These are phyloP conservation scores for Epichloe scottii DNA, from an alignment of 2,329 filamentous ascomycete species.

Conservation along the genomic window DNA sequence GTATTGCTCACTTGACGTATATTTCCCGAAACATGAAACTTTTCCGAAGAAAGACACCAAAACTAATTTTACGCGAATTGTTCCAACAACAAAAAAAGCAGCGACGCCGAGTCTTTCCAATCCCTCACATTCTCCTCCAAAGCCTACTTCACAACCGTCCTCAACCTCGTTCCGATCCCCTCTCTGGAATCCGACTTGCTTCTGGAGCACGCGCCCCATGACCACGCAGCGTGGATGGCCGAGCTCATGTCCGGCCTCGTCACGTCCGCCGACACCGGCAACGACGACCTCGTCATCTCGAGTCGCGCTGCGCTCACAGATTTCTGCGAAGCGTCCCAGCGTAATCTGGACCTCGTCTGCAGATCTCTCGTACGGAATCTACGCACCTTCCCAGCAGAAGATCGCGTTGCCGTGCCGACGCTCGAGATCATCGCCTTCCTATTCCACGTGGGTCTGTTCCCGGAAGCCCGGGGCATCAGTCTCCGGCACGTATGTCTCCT, in stretches of 20 bases:
- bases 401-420: conserved; percentile 61
- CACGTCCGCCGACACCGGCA: conserved; percentile 65
- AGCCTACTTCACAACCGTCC: conserved; percentile 43
- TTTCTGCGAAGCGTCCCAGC: conserved; percentile 32
- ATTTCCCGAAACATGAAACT: background rate
- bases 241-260: conserved; percentile 54
- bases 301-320: conserved; percentile 52
- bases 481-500: conserved; percentile 51
- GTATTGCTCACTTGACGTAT: conserved; percentile 23
- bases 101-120: conserved; percentile 22
- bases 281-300: conserved; percentile 60
- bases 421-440: conserved; percentile 70
- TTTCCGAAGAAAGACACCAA: background rate
- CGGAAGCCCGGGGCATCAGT: conserved; percentile 25
- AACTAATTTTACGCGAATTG: background rate
- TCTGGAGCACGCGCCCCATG: conserved; percentile 21
- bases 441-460: conserved; percentile 47
- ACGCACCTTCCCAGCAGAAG: conserved; percentile 40
- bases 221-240: conserved; percentile 28
- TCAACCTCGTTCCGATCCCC: conserved; percentile 30
- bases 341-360: conserved; percentile 32
- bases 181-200: conserved; percentile 24
- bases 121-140: conserved; percentile 43
- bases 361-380: conserved; percentile 42
- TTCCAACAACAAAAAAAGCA: conserved; percentile 12